A percentile compares a stretch with the other conserved stretches of the same genome.
These are phyloP conservation scores for Skeletonema potamos DNA, from an alignment of 108 stramenopile genomes.

Conservation along the genomic window DNA sequence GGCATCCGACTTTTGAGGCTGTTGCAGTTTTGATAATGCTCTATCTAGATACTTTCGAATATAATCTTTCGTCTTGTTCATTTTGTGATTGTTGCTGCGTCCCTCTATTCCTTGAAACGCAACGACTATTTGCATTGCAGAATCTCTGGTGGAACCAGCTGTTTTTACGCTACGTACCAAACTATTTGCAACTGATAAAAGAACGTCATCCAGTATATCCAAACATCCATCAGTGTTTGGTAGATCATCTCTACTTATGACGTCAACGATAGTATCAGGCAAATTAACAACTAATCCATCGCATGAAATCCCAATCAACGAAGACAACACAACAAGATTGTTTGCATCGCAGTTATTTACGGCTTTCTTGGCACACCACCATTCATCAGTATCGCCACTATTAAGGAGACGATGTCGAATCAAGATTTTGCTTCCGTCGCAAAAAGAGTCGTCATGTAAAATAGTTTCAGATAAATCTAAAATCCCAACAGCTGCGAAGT, in stretches of 20 bases:
- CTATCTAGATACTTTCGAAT: conserved; percentile 16
- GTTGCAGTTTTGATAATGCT: conserved; percentile 5
- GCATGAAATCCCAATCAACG: conserved; percentile 10
- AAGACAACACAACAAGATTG: conserved; percentile 16
- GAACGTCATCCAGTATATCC: conserved; percentile 13
- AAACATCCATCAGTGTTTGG: not conserved
- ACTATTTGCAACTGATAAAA: conserved; percentile 9
- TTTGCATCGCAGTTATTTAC: not conserved
- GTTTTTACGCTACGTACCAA: not conserved
- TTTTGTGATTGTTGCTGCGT: not conserved
- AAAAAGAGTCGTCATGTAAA: not conserved
- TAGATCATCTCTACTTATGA: not conserved
- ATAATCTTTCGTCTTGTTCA: not conserved
- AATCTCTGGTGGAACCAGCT: not conserved
- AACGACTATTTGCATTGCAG: not conserved
- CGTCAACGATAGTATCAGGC: not conserved
- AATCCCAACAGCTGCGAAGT: not conserved
- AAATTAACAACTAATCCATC: conserved; percentile 15
- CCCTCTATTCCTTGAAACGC: not conserved
- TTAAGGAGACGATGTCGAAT: not conserved
- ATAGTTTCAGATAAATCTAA: not conserved
- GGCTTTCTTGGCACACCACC: not conserved
- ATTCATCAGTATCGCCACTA: not conserved
- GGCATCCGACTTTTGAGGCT: not conserved
- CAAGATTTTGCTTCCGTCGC: not conserved